These are phyloP conservation scores for Trichoderma virens DNA, from an alignment of 495 filamentous ascomycete genomes.

Conservation along the genomic window DNA sequence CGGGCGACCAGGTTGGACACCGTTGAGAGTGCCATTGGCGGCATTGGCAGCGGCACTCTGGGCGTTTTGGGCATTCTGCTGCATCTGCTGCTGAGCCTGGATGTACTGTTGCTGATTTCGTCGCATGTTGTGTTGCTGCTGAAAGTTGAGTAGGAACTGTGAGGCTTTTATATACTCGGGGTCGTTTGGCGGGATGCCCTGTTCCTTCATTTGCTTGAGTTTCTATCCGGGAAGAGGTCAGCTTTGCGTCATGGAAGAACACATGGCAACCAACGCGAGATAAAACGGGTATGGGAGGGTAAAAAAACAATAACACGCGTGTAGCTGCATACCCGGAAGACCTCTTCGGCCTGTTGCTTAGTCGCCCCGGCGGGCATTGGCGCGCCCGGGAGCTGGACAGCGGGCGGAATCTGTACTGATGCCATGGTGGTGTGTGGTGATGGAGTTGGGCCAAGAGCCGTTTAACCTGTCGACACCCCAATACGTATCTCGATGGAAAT, in stretches of 20 bases:
- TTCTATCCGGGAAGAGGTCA: slow-evolving; percentile 44
- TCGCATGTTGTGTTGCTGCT: slow-evolving; percentile 50
- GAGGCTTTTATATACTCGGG: slow-evolving; percentile 74
- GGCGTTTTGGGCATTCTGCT: slow-evolving; percentile 26
- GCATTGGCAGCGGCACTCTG: slow-evolving; percentile 27
- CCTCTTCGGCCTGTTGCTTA: slow-evolving; percentile 54
- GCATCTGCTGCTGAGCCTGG: slow-evolving; percentile 18
- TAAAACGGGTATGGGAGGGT: not conserved
- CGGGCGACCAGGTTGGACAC: slow-evolving; percentile 28
- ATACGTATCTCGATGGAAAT: not conserved
- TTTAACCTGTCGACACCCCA: not conserved
- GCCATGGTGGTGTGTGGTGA: slow-evolving; percentile 50
- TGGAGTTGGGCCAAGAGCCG: not conserved
- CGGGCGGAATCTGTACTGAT: slow-evolving; percentile 63
- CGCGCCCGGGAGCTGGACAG: slow-evolving; percentile 52
- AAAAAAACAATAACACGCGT: slow-evolving; percentile 12
- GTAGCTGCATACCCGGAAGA: slow-evolving; percentile 43
- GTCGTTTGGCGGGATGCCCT: slow-evolving; percentile 64
- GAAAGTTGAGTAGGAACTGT: slow-evolving; percentile 55
- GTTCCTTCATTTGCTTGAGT: slow-evolving; percentile 71
- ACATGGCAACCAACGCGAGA: not conserved
- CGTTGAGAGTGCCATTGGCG: slow-evolving; percentile 41
- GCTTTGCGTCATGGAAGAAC: not conserved
- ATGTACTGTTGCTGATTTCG: slow-evolving; percentile 48
- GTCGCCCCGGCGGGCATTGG: slow-evolving; percentile 48